Base-by-base conservation (phyloP, 768 basidiomycete species). In the Tephrocybe sp. region DNA sequence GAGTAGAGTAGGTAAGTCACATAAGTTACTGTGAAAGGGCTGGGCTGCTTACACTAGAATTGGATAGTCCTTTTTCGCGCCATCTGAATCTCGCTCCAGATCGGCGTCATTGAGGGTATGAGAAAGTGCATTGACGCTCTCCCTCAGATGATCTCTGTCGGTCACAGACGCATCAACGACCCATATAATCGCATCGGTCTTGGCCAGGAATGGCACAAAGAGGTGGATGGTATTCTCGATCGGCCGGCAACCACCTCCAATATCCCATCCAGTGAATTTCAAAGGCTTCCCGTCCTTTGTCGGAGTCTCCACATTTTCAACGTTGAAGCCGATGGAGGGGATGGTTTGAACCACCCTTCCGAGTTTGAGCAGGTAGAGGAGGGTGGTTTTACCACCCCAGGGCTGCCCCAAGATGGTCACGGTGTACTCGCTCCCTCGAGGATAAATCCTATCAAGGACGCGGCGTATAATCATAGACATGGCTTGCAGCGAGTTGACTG, bases 231-330 rank as follows among this genome's bases (percentile, higher is more conserved):
- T 67, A 24, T 71, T 70, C 21, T 69, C 57, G 44, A 76, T 70
- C 54, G 57, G 55, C 57, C 70, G 74, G 58, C 82, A 82, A 18
- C 82, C 82, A 4, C 57, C 48, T 58, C 85, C 86, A 49, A 83
- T 68, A 64, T 87, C 84, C 84, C 82, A 86, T 3, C 78, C 77
- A 13, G 71, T 76, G 63, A 83, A 75, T 35, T 69, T 75, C 31
- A 69, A 75, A 62, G 63, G 71, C 70, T 69, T 46, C 1, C 62
- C 57, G 26, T 37, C 43, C 0, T 54, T 26, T 7, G 60, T 58
- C 1, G 62, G 52, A 4, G 60, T 56, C 7, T 64, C 54, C 34
- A 85, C 71, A 6, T 75, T 77, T 69, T 86, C 84, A 57, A 86
- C 73, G 63, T 82, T 84, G 71, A 86, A 77, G 7, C 73, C 75